These are phyloP conservation scores for Debaryomyces castellii DNA, from an alignment of 805 yeast genomes.

Conservation along the genomic window DNA sequence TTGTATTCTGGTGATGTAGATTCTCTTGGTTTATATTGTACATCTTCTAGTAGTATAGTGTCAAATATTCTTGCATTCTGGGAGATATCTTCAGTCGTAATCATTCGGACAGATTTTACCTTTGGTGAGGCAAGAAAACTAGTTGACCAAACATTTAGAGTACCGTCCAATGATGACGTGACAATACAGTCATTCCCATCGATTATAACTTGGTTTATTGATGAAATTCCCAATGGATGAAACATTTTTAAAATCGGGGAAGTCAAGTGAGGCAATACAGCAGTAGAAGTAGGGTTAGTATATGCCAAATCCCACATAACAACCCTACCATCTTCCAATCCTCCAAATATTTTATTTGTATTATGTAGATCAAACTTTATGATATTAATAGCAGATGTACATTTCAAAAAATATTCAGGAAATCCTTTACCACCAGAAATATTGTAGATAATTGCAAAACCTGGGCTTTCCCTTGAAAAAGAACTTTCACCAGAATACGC, in stretches of 20 bases:
- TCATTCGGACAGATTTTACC: conserved; percentile 12
- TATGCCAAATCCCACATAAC: conserved; percentile 49
- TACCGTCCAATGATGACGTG: conserved; percentile 23
- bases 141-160: conserved; percentile 33
- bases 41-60: not conserved
- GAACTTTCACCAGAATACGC: conserved; percentile 6
- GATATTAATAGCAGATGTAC: conserved; percentile 37
- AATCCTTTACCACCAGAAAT: conserved; percentile 7
- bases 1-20: conserved; percentile 9
- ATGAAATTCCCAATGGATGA: conserved; percentile 22
- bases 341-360: conserved; percentile 45
- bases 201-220: conserved; percentile 19
- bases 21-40: not conserved
- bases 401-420: conserved; percentile 41
- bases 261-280: conserved; percentile 19
- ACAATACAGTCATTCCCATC: conserved; percentile 20
- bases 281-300: conserved; percentile 10
- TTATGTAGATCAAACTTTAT: conserved; percentile 41
- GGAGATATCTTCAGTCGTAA: conserved; percentile 6
- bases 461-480: conserved; percentile 13
- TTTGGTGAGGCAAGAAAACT: conserved; percentile 31
- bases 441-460: conserved; percentile 37
- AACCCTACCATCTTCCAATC: conserved; percentile 49
- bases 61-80: not conserved
- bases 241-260: conserved; percentile 21